These are phyloP conservation scores for Physocladia obscura DNA, from an alignment of 192 early-diverging fungal genomes.

Conservation along the genomic window DNA sequence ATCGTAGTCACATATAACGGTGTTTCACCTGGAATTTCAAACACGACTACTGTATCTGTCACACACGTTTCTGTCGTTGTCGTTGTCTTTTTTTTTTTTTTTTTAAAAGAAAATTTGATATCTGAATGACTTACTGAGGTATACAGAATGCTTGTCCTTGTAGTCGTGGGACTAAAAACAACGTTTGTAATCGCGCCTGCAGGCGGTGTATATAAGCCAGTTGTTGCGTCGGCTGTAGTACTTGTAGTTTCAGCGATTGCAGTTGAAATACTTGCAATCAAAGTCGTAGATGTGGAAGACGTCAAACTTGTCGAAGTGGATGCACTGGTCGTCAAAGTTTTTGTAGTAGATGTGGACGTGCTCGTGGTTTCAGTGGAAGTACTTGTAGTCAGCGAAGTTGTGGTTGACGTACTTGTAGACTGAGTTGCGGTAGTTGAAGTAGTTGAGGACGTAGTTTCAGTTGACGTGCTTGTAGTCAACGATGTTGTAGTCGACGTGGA, in stretches of 20 bases:
- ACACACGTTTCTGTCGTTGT: too few relatives aligned
- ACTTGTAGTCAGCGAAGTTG: background rate
- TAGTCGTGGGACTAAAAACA: too few relatives aligned
- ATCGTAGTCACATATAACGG: too few relatives aligned
- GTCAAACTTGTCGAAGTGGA: background rate
- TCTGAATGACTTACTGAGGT: too few relatives aligned
- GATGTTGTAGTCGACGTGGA: background rate
- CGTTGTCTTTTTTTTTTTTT: too few relatives aligned
- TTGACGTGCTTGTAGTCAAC: background rate
- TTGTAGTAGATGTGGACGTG: background rate
- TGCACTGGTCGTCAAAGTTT: constrained; percentile 16
- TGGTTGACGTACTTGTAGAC: constrained; percentile 38
- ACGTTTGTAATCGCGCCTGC: too few relatives aligned
- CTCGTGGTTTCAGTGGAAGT: background rate
- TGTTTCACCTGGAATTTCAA: too few relatives aligned
- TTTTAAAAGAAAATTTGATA: too few relatives aligned
- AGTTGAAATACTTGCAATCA: background rate
- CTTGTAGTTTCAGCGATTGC: background rate
- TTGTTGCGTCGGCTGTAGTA: background rate
- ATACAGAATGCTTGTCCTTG: too few relatives aligned
- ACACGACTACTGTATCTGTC: too few relatives aligned
- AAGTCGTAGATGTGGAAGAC: background rate
- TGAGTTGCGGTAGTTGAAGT: too few relatives aligned
- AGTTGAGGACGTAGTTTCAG: background rate
- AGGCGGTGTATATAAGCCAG: background rate